These are phyloP conservation scores for Neurospora sp. DNA, from an alignment of 2,329 filamentous ascomycete species.

Conservation along the genomic window DNA sequence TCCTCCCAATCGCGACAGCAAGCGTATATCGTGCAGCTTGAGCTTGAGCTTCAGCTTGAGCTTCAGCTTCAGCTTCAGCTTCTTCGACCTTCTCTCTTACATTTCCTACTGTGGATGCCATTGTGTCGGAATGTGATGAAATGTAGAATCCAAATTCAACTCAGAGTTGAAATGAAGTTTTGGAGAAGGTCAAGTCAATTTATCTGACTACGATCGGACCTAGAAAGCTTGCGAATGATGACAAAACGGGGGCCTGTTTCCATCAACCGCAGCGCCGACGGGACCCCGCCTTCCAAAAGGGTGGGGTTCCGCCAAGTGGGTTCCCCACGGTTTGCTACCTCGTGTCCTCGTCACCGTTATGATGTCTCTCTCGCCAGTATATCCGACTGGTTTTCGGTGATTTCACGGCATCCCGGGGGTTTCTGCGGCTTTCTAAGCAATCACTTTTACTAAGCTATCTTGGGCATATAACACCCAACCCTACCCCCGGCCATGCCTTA, in stretches of 20 bases:
- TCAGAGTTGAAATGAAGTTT: neutral
- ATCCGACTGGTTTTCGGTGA: slow-evolving; percentile 13
- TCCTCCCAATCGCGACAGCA: neutral
- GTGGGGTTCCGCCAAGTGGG: neutral
- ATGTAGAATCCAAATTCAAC: neutral
- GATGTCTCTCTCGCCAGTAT: neutral
- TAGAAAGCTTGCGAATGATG: neutral
- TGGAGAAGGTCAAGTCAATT: neutral
- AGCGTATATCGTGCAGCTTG: neutral
- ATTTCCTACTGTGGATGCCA: slow-evolving; percentile 19
- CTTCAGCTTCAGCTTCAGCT: slow-evolving; percentile 5
- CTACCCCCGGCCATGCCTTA: neutral
- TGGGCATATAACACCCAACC: neutral
- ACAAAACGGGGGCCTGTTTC: neutral
- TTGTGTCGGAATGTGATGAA: slow-evolving; percentile 4
- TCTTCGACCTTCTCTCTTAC: slow-evolving; percentile 7
- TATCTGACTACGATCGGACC: neutral
- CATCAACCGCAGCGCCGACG: neutral
- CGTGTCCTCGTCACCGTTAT: no score
- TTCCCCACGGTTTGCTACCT: neutral
- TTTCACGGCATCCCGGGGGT: slow-evolving; percentile 16
- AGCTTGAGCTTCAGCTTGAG: neutral
- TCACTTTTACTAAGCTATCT: neutral
- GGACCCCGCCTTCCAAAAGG: neutral
- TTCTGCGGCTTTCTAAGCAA: neutral